phyloP scores from a whole-genome alignment of 257 asterid genomes.

The Fraxinus pennsylvanica region DNA sequence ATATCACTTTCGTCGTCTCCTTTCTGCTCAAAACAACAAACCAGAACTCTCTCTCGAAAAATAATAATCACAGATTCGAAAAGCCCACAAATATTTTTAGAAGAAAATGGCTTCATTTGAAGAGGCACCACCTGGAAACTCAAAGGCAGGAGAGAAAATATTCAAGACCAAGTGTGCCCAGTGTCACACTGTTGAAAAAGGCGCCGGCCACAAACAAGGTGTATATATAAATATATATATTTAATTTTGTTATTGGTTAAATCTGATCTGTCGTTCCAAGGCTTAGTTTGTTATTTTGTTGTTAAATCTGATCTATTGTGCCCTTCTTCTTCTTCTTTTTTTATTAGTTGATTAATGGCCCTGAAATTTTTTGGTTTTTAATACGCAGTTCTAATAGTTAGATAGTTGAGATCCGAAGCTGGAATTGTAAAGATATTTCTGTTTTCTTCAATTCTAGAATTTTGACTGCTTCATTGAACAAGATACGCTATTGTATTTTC shows the following conservation, averaged over 20 bases:
- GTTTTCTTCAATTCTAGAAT: neutral
- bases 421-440: constrained; percentile 17
- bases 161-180: constrained; percentile 84
- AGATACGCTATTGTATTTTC: neutral
- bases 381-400: constrained; percentile 12
- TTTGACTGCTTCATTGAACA: neutral
- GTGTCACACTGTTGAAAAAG: constrained; percentile 81
- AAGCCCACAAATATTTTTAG: neutral
- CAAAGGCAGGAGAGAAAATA: constrained; percentile 64
- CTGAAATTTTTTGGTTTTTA: neutral
- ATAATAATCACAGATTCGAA: neutral
- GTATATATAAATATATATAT: too few species aligned
- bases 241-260: constrained; percentile 4
- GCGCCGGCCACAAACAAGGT: constrained; percentile 90
- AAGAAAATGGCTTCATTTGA: constrained; percentile 58
- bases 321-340: neutral
- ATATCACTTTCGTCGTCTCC: neutral
- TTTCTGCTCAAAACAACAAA: neutral
- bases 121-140: constrained; percentile 71
- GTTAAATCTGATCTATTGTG: neutral
- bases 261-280: constrained; percentile 21
- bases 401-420: constrained; percentile 15
- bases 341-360: neutral
- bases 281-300: neutral
- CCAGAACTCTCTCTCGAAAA: neutral